A percentile compares a stretch with the other conserved stretches of the same genome.
phyloP scores from a whole-genome alignment of 2,329 filamentous ascomycete species.

The Calonectria leucothoes region DNA sequence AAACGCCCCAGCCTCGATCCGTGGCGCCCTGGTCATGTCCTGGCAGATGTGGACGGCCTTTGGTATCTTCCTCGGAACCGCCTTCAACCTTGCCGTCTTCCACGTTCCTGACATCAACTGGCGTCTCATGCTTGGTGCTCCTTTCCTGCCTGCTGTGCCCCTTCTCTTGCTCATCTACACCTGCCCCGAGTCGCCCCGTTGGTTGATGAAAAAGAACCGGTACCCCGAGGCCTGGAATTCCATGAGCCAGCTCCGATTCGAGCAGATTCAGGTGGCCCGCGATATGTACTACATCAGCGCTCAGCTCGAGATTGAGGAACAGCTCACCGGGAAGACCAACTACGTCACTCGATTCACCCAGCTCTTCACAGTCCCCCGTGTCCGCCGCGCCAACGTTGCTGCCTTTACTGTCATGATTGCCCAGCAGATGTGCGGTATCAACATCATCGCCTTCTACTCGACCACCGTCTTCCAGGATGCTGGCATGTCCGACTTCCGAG shows the following conservation, averaged over 20 bases:
- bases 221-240: conserved; percentile 70
- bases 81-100: conserved; percentile 49
- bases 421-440: conserved; percentile 76
- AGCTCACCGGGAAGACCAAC: conserved; percentile 51
- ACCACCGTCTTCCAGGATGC: conserved; percentile 71
- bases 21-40: conserved; percentile 83
- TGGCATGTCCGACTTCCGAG: conserved; percentile 64
- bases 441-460: conserved; percentile 81
- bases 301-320: conserved; percentile 55
- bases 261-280: conserved; percentile 67
- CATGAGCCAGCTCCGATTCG: conserved; percentile 61
- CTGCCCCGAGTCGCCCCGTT: conserved; percentile 73
- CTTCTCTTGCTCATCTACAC: conserved; percentile 66
- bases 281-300: conserved; percentile 68
- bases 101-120: conserved; percentile 45
- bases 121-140: conserved; percentile 66
- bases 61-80: conserved; percentile 58
- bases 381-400: conserved; percentile 78
- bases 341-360: conserved; percentile 65
- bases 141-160: conserved; percentile 69
- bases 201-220: conserved; percentile 73
- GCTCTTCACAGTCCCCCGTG: conserved; percentile 75
- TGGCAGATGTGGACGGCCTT: conserved; percentile 79
- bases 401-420: conserved; percentile 85
- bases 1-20: conserved; percentile 74